These are phyloP conservation scores for Cladophialophora bantiana DNA, from an alignment of 2,329 filamentous ascomycete species.

Conservation along the genomic window DNA sequence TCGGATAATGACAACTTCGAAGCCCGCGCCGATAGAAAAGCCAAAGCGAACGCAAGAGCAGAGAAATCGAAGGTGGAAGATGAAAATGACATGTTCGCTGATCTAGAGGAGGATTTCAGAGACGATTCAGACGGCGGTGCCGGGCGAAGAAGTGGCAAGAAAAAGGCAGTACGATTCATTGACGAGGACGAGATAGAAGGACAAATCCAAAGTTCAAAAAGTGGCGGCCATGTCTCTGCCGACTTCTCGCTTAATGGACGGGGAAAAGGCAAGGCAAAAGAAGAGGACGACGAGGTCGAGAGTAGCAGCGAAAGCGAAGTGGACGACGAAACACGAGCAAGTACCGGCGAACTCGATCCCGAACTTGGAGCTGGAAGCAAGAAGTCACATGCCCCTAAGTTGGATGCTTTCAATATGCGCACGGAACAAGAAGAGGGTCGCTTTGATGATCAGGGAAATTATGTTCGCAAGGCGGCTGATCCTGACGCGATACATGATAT, in stretches of 20 bases:
- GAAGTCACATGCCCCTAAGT: conserved; percentile 89
- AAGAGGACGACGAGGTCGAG: conserved; percentile 69
- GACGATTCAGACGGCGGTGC: conserved; percentile 60
- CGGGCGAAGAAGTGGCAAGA: conserved; percentile 60
- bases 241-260: conserved; percentile 58
- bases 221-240: conserved; percentile 70
- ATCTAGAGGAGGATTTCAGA: conserved; percentile 65
- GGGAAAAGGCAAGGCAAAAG: conserved; percentile 38
- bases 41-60: conserved; percentile 57
- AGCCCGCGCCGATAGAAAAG: conserved; percentile 65
- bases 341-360: conserved; percentile 79
- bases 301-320: conserved; percentile 63
- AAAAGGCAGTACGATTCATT: conserved; percentile 68
- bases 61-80: conserved; percentile 48
- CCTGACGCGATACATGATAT: conserved; percentile 88
- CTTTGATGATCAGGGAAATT: conserved; percentile 92
- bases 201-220: conserved; percentile 75
- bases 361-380: conserved; percentile 89
- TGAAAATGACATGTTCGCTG: conserved; percentile 80
- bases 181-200: conserved; percentile 75
- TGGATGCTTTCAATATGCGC: conserved; percentile 96
- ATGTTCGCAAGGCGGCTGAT: conserved; percentile 84
- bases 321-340: conserved; percentile 72
- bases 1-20: conserved; percentile 90
- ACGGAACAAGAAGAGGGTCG: conserved; percentile 88